A percentile compares a stretch with the other conserved stretches of the same genome.
Conservation (phyloP, 257 asterid species). For the Plantago ovata region DNA sequence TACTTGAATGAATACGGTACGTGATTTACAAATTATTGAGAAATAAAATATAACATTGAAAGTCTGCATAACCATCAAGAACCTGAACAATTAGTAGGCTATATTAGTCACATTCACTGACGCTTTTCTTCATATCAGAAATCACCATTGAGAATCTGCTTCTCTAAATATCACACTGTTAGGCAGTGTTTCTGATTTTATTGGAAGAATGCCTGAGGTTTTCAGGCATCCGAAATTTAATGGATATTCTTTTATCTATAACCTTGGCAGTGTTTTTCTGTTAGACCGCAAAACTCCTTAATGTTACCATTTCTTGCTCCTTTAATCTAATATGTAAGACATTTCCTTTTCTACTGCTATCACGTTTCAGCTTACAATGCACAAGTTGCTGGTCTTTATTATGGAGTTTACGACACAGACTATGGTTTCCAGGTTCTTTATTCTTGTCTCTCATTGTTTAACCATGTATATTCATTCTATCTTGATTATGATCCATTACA, state of each 20-base stretch:
- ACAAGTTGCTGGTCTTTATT: slow-evolving; percentile 94
- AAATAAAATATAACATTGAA: slow-evolving; percentile 4
- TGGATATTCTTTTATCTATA: too few relatives aligned
- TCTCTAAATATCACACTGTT: not conserved
- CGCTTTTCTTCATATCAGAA: not conserved
- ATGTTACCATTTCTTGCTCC: slow-evolving; percentile 11
- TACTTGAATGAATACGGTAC: slow-evolving; percentile 97
- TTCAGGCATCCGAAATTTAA: too few relatives aligned
- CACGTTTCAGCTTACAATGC: slow-evolving; percentile 86
- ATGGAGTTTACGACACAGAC: slow-evolving; percentile 52
- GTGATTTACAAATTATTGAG: slow-evolving; percentile 17
- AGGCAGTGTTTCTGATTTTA: not conserved
- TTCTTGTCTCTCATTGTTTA: slow-evolving; percentile 11
- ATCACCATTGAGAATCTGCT: not conserved
- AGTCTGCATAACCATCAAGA: not conserved
- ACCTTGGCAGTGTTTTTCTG: slow-evolving; percentile 5
- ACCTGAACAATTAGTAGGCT: not conserved
- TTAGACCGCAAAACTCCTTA: slow-evolving; percentile 11
- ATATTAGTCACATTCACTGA: slow-evolving; percentile 1
- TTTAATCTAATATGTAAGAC: slow-evolving; percentile 7
- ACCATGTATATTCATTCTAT: not conserved
- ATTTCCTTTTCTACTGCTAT: slow-evolving; percentile 14
- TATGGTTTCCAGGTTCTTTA: slow-evolving; percentile 81
- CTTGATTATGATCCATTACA: not conserved
- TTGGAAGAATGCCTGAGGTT: not conserved